Conservation (phyloP, 768 basidiomycete genomes). For the Lentinula guzmanii region DNA sequence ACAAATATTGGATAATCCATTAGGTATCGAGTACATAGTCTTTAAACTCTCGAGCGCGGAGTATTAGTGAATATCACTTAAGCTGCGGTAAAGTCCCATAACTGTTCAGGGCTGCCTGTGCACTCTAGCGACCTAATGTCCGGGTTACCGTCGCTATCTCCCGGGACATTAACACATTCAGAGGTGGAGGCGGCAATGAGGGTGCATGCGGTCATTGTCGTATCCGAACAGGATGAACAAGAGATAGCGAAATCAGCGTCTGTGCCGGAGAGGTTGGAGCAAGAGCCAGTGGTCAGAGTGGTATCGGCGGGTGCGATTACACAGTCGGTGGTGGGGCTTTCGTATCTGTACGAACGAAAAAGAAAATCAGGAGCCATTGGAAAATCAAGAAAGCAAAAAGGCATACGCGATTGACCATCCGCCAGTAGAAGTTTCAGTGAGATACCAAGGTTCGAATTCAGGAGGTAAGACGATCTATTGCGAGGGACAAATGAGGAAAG, state of each 20-base stretch:
- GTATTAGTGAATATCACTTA: not conserved
- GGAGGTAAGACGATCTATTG: not conserved
- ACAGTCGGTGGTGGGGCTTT: not conserved
- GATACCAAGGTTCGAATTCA: not conserved
- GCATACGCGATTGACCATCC: not conserved
- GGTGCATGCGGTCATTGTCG: not conserved
- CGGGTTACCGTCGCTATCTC: not conserved
- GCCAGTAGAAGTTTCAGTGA: not conserved
- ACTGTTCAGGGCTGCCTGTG: not conserved
- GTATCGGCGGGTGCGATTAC: not conserved
- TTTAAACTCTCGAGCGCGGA: not conserved
- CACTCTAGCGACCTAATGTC: not conserved
- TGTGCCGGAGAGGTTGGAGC: not conserved
- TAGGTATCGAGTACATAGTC: no score
- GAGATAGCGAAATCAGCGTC: not conserved
- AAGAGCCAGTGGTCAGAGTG: not conserved
- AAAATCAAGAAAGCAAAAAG: not conserved
- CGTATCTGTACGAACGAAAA: not conserved
- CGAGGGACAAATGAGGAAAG: not conserved
- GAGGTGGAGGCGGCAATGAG: not conserved
- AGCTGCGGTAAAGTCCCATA: not conserved
- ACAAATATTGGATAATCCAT: no score
- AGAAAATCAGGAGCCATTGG: not conserved
- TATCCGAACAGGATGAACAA: not conserved
- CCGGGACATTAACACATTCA: constrained; percentile 1